These are phyloP conservation scores for Sordaria brevicollis DNA, from an alignment of 495 filamentous ascomycete species.

Conservation along the genomic window DNA sequence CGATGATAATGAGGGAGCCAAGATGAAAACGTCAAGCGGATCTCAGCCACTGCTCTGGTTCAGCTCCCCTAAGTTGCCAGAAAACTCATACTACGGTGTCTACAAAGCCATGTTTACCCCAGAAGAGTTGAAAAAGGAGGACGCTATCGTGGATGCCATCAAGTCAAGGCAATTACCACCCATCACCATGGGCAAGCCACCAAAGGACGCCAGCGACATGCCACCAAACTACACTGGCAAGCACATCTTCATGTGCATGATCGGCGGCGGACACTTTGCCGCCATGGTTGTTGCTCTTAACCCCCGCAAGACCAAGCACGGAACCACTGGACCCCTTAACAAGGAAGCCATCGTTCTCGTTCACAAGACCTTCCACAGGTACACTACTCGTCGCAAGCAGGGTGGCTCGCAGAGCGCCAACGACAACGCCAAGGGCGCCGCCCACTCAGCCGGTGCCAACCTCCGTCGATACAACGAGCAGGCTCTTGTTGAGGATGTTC, in stretches of 20 bases:
- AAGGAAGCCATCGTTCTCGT: conserved; percentile 77
- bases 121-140: conserved; percentile 55
- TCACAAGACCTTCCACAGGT: conserved; percentile 96
- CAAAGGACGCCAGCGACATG: conserved; percentile 38
- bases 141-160: conserved; percentile 52
- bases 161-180: conserved; percentile 66
- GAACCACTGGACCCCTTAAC: conserved; percentile 52
- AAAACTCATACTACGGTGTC: conserved; percentile 70
- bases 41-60: conserved; percentile 83
- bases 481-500: conserved; percentile 73
- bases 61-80: conserved; percentile 58
- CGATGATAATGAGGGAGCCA: conserved; percentile 23
- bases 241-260: conserved; percentile 95
- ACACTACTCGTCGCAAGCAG: conserved; percentile 92
- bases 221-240: conserved; percentile 48
- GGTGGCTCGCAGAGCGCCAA: conserved; percentile 90
- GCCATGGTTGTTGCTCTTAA: conserved; percentile 88
- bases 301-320: conserved; percentile 63
- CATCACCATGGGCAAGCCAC: conserved; percentile 39
- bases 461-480: conserved; percentile 90
- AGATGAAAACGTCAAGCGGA: conserved; percentile 40
- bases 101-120: conserved; percentile 76
- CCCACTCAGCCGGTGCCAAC: conserved; percentile 86
- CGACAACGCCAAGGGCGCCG: conserved; percentile 80
- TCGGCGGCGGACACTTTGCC: conserved; percentile 94